Conservation (phyloP, 2,329 filamentous ascomycete species). For the Hymenoscyphus albidus region DNA sequence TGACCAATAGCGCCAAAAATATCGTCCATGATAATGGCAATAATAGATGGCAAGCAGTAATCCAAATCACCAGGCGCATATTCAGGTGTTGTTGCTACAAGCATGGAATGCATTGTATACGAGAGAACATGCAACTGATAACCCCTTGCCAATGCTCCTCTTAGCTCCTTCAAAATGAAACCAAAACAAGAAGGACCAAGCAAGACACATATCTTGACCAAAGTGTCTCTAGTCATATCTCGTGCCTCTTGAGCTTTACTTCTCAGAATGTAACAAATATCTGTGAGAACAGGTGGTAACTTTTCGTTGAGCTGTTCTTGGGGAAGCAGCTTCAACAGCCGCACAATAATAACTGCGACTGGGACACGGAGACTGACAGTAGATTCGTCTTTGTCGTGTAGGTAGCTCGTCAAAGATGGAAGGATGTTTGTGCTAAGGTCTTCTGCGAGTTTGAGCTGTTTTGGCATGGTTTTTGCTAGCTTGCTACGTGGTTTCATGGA, state of each 20-base stretch:
- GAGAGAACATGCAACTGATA: constrained; percentile 95
- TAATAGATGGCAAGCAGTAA: constrained; percentile 75
- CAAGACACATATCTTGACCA: constrained; percentile 76
- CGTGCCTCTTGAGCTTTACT: constrained; percentile 85
- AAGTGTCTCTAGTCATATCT: constrained; percentile 84
- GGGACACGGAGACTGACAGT: constrained; percentile 91
- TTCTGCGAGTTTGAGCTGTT: constrained; percentile 60
- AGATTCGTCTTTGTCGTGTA: constrained; percentile 92
- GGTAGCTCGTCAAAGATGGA: constrained; percentile 74
- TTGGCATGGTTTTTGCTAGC: constrained; percentile 64
- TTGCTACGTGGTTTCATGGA: constrained; percentile 37
- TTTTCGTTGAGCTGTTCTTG: constrained; percentile 66
- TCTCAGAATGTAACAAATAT: constrained; percentile 87
- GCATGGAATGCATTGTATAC: constrained; percentile 88
- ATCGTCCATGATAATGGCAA: constrained; percentile 91
- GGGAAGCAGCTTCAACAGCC: constrained; percentile 78
- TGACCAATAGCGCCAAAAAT: constrained; percentile 89
- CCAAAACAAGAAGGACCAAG: constrained; percentile 80
- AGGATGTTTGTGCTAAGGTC: constrained; percentile 74
- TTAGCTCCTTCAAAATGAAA: constrained; percentile 89
- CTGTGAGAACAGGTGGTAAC: constrained; percentile 79
- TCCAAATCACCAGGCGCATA: constrained; percentile 82
- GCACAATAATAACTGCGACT: constrained; percentile 82
- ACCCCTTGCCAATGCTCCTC: constrained; percentile 75
- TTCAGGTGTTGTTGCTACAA: constrained; percentile 69